Conservation (phyloP, 352 stramenopile genomes). For the Globisporangium parvum region DNA sequence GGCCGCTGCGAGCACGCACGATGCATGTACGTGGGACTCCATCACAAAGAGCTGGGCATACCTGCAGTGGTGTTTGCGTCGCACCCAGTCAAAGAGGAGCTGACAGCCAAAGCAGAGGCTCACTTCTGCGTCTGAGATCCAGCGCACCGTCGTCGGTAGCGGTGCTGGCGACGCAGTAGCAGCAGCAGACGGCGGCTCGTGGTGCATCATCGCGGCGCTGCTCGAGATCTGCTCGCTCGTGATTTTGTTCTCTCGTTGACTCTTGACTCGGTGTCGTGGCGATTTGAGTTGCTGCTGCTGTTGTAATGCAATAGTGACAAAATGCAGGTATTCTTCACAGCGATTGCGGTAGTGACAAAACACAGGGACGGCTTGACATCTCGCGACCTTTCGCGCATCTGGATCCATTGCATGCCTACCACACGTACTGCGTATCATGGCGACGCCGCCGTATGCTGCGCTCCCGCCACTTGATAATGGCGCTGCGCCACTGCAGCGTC, state of each 20-base stretch:
- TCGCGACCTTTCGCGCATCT: not conserved
- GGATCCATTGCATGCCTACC: not conserved
- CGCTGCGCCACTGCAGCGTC: conserved; percentile 8
- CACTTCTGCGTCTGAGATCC: conserved; percentile 77
- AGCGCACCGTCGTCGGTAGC: conserved; percentile 67
- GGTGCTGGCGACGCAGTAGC: not conserved
- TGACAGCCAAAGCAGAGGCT: conserved; percentile 73
- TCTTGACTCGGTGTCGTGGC: not conserved
- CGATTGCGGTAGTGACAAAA: not conserved
- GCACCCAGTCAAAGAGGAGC: conserved; percentile 85
- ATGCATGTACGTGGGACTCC: not conserved
- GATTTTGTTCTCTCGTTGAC: not conserved
- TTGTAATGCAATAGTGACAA: not conserved
- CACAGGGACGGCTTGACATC: not conserved
- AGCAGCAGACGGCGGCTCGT: not conserved
- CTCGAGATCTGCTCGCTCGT: not conserved
- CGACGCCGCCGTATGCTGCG: conserved; percentile 2
- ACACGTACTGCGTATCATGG: not conserved
- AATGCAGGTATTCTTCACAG: not conserved
- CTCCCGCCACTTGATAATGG: conserved; percentile 9
- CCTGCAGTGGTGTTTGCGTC: conserved; percentile 88
- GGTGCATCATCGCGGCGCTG: conserved; percentile 4
- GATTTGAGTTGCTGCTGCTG: not conserved
- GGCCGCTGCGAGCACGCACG: not conserved
- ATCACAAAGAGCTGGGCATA: conserved; percentile 3